Evolutionary conservation across 2,329 filamentous ascomycete genomes (phyloP), one percentile per base, ranked within the genome.

Genomic region (Arthroderma sp.): DNA sequence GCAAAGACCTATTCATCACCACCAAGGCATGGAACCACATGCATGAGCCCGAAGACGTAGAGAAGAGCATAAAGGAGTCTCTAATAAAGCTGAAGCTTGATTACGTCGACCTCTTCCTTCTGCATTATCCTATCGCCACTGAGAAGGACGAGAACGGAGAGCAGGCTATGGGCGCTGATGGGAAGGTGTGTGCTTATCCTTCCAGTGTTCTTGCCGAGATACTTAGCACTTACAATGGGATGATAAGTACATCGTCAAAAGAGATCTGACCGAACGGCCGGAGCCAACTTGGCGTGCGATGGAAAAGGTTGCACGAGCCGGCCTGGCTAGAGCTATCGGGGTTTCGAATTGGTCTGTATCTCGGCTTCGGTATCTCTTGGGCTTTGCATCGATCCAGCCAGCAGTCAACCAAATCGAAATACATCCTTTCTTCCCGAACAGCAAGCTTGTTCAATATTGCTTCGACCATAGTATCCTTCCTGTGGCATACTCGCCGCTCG

Each of bases 331-430:
- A 62, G 82, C 84, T 57, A 89, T 93, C 63, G 88, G 88, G 55
- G 83, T 93, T 13, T 88, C 84, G 65, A 93, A 91, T 74, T 91
- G 86, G 72, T 74, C 74, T 56, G 76, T 78, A n/a, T 64, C 67
- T 11, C 74, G 78, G 38, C 68, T 81, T 13, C 69, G 79, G 61
- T 65, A 72, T 57, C 71, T 81, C 57, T 63, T 76, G 41, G 66
- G 67, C 60, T 68, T 67, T 63, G 71, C 73, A 63, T 69, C 73
- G 62, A 66, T 77, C 55, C 67, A 71, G 55, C 73, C 73, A 13
- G 68, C 70, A 19, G 66, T 73, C 61, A 76, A 76, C 68, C 73
- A 76, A 66, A 67, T 76, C 57, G 74, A 76, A 63, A 69, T 74
- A 35, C 74, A 76, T 63, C 74, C 74, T 52, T 76, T 74, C 68